Conservation (phyloP, 2,329 filamentous ascomycete species). For the Fusarium dlaminii region DNA sequence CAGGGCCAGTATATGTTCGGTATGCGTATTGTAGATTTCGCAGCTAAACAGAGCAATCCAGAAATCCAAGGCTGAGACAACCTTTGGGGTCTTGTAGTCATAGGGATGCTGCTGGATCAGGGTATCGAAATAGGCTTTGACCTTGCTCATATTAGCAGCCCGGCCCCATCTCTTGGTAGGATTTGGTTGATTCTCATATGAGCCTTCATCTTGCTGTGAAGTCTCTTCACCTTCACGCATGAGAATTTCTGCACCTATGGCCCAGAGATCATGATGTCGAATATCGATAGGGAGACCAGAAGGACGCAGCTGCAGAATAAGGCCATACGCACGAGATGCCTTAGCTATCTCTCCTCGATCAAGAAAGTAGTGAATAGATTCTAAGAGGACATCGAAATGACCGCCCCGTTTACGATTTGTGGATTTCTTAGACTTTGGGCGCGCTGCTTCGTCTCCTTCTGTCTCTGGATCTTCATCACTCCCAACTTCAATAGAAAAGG, state of each 20-base stretch:
- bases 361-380: conserved; percentile 77
- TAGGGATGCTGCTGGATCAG: conserved; percentile 82
- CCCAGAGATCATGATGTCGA: conserved; percentile 77
- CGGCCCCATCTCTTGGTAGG: conserved; percentile 51
- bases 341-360: conserved; percentile 74
- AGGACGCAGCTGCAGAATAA: conserved; percentile 69
- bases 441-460: conserved; percentile 12
- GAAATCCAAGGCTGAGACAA: conserved; percentile 76
- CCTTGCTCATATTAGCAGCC: conserved; percentile 55
- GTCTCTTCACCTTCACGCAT: conserved; percentile 66
- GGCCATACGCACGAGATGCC: conserved; percentile 78
- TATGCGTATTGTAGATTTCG: conserved; percentile 80
- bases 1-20: conserved; percentile 62
- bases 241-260: conserved; percentile 84
- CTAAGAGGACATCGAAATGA: conserved; percentile 73
- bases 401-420: conserved; percentile 36
- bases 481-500: conserved; percentile 22
- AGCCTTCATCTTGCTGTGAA: neutral
- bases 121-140: conserved; percentile 75
- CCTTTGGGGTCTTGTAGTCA: conserved; percentile 66
- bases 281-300: conserved; percentile 67
- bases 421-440: conserved; percentile 18
- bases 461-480: conserved; percentile 34
- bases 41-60: conserved; percentile 83
- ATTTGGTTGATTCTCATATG: neutral